phyloP scores from a whole-genome alignment of 2,329 filamentous ascomycete species.

The Xylariales sp. region DNA sequence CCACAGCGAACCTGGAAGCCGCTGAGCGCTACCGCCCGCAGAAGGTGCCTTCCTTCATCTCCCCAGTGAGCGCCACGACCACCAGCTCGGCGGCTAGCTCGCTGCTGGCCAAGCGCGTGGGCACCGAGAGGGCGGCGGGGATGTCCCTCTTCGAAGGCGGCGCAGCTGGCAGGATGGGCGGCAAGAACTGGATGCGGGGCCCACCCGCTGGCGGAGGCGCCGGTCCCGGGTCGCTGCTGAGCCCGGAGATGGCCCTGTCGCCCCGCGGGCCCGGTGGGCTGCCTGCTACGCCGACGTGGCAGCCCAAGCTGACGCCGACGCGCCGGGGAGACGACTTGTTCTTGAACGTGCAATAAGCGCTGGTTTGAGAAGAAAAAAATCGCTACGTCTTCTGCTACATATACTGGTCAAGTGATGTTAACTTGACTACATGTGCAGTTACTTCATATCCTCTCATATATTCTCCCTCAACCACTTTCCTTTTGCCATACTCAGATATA shows the following conservation, averaged over 20 bases:
- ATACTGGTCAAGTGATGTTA: no score
- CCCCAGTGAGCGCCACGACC: conserved; percentile 19
- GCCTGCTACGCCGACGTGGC: conserved; percentile 52
- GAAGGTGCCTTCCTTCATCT: conserved; percentile 16
- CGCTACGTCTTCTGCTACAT: no score
- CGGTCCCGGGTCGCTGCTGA: conserved; percentile 12
- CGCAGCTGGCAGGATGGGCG: conserved; percentile 13
- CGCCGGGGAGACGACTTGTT: conserved; percentile 63
- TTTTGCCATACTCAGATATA: no score
- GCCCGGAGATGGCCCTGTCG: conserved; percentile 15
- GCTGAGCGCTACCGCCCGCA: no score
- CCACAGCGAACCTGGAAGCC: no score
- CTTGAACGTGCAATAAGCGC: conserved; percentile 44
- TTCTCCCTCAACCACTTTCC: no score
- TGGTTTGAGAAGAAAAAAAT: no score
- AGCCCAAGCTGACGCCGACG: conserved; percentile 63
- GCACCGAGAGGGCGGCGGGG: conserved; percentile 42
- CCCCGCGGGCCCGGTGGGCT: conserved; percentile 19
- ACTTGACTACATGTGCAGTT: no score
- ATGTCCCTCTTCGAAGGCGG: conserved; percentile 33
- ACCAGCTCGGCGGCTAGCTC: conserved; percentile 31
- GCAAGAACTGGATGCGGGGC: conserved; percentile 20
- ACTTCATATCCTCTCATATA: no score
- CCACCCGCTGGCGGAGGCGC: conserved; percentile 9
- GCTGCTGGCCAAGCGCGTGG: conserved; percentile 49